phyloP scores from a whole-genome alignment of 495 filamentous ascomycete genomes.

The Hypoxylon crocopeplum region DNA sequence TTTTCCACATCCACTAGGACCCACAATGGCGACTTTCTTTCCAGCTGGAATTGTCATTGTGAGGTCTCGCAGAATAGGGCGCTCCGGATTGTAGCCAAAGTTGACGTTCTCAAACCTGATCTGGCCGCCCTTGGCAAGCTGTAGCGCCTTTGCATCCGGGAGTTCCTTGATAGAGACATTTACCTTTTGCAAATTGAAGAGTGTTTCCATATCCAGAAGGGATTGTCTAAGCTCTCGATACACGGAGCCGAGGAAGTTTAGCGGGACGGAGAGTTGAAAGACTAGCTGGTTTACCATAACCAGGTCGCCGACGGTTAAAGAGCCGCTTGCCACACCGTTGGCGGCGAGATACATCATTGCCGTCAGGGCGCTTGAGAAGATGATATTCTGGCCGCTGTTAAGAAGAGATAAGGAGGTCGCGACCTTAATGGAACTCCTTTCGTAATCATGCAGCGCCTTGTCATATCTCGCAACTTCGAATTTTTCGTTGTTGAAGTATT shows the following conservation, averaged over 20 bases:
- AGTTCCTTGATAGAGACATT: conserved; percentile 85
- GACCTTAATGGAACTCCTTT: conserved; percentile 94
- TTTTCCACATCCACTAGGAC: conserved; percentile 94
- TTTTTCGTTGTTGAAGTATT: conserved; percentile 99
- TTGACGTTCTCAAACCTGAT: conserved; percentile 94
- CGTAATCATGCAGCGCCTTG: conserved; percentile 81
- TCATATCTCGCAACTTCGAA: conserved; percentile 93
- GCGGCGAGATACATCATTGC: conserved; percentile 98
- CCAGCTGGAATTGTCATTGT: conserved; percentile 91
- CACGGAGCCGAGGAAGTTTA: conserved; percentile 95
- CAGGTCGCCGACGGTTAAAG: conserved; percentile 90
- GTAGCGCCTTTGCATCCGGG: conserved; percentile 72
- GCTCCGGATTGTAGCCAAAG: conserved; percentile 88
- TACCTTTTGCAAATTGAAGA: conserved; percentile 99
- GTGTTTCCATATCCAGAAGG: conserved; percentile 95
- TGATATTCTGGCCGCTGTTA: conserved; percentile 98
- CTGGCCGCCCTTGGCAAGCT: conserved; percentile 78
- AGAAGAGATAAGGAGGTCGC: conserved; percentile 90
- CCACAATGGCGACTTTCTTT: conserved; percentile 94
- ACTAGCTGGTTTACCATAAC: conserved; percentile 99
- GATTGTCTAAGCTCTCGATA: conserved; percentile 96
- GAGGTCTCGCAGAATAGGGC: conserved; percentile 86
- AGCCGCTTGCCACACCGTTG: conserved; percentile 81
- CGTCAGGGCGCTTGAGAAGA: conserved; percentile 92
- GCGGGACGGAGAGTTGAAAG: conserved; percentile 93